Conservation (phyloP, 306 rosid genomes). For the Biancaea sappan region DNA sequence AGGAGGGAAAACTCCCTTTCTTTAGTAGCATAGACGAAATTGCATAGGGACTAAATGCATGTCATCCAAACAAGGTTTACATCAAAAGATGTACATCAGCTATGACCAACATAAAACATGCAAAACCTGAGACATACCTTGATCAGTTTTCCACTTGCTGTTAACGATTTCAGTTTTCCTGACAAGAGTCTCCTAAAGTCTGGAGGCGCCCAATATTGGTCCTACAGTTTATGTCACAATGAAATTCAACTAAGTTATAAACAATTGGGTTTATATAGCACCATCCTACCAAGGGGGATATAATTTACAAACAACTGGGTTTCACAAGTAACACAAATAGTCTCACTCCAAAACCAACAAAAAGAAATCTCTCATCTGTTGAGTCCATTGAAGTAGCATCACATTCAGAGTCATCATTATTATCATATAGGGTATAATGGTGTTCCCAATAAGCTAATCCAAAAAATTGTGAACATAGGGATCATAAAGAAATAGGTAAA, state of each 20-base stretch:
- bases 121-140: conserved; percentile 55
- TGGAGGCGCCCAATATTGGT: conserved; percentile 83
- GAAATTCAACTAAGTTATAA: conserved; percentile 33
- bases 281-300: conserved; percentile 20
- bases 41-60: background rate
- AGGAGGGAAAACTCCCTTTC: background rate
- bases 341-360: conserved; percentile 16
- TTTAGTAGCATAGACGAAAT: background rate
- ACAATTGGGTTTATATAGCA: conserved; percentile 1
- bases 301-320: background rate
- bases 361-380: background rate
- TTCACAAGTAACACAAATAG: conserved; percentile 14
- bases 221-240: conserved; percentile 50
- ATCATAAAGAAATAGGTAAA: background rate
- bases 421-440: background rate
- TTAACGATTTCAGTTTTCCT: conserved; percentile 72
- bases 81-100: conserved; percentile 14
- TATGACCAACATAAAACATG: conserved; percentile 19
- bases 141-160: conserved; percentile 73
- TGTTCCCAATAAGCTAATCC: background rate
- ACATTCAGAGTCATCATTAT: conserved; percentile 15
- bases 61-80: conserved; percentile 4
- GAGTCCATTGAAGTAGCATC: conserved; percentile 11
- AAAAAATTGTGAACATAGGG: background rate
- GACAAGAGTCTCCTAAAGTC: conserved; percentile 84